Percentiles rank a stretch among this genome's conserved stretches.
These are phyloP conservation scores for Straminergon stramineum DNA, from an alignment of 225 moss, liverwort and hornwort species.

Conservation along the genomic window DNA sequence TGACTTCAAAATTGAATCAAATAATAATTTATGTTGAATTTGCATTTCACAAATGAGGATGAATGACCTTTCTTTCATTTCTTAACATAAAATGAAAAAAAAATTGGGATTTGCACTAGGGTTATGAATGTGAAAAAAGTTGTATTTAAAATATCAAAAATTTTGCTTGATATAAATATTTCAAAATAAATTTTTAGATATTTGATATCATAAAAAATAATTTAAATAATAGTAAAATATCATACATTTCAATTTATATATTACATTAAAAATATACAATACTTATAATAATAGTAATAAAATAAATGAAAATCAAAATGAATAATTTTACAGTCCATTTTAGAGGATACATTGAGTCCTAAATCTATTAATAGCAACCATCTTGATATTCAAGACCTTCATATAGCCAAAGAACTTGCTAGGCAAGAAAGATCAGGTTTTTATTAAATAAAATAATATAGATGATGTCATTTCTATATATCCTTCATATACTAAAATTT, in stretches of 20 bases:
- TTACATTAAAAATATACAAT: not conserved
- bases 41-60: not conserved
- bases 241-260: too few relatives aligned
- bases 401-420: not conserved
- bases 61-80: not conserved
- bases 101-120: too few relatives aligned
- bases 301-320: not conserved
- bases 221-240: not conserved
- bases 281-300: not conserved
- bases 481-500: rapidly evolving
- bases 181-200: not conserved
- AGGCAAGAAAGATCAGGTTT: not conserved
- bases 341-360: not conserved
- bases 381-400: not conserved
- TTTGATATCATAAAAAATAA: not conserved
- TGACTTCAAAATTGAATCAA: not conserved
- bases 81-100: too few relatives aligned
- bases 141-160: not conserved
- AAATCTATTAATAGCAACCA: not conserved
- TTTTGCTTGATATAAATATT: not conserved
- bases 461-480: not conserved
- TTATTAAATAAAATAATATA: too few relatives aligned
- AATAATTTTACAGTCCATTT: not conserved
- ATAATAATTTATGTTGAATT: not conserved
- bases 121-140: too few relatives aligned